Percentiles rank a stretch among this genome's conserved stretches.
These are phyloP conservation scores for Protostelium mycophagum DNA, from an alignment of 78 protist genomes.

Conservation along the genomic window DNA sequence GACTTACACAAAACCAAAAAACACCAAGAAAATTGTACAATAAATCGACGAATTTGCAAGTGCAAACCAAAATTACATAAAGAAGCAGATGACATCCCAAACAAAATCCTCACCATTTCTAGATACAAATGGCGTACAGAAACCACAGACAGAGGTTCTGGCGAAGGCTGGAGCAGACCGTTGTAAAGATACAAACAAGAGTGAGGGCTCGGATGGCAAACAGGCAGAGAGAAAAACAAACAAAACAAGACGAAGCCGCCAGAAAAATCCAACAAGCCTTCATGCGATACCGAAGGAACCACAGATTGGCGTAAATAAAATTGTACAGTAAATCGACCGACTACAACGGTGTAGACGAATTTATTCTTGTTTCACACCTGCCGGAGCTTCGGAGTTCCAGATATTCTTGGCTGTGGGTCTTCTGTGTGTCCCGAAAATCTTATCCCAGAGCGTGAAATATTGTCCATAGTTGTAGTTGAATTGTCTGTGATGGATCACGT, in stretches of 20 bases:
- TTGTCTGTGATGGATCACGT: constrained; percentile 69
- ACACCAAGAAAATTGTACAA: too few relatives aligned
- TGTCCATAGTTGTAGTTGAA: constrained; percentile 85
- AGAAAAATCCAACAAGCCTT: not conserved
- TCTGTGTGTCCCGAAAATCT: constrained; percentile 43
- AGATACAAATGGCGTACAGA: not conserved
- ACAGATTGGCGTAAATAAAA: too few relatives aligned
- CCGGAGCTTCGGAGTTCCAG: not conserved
- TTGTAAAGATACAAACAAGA: not conserved
- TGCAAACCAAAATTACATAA: not conserved
- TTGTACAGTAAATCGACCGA: too few relatives aligned
- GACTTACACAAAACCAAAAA: too few relatives aligned
- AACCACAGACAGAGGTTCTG: not conserved
- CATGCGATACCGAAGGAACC: too few relatives aligned
- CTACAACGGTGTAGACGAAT: too few relatives aligned
- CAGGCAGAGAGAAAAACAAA: not conserved
- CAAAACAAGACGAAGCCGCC: not conserved
- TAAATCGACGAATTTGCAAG: too few relatives aligned
- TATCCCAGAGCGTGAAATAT: constrained; percentile 83
- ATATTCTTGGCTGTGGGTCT: constrained; percentile 2
- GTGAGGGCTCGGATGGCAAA: not conserved
- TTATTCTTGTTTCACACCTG: not conserved
- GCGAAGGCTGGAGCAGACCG: not conserved
- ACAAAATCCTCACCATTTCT: too few relatives aligned
- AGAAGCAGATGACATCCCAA: not conserved